A percentile compares a stretch with the other conserved stretches of the same genome.
phyloP scores from a whole-genome alignment of 2,329 filamentous ascomycete genomes.

The Dendryphion nanum region DNA sequence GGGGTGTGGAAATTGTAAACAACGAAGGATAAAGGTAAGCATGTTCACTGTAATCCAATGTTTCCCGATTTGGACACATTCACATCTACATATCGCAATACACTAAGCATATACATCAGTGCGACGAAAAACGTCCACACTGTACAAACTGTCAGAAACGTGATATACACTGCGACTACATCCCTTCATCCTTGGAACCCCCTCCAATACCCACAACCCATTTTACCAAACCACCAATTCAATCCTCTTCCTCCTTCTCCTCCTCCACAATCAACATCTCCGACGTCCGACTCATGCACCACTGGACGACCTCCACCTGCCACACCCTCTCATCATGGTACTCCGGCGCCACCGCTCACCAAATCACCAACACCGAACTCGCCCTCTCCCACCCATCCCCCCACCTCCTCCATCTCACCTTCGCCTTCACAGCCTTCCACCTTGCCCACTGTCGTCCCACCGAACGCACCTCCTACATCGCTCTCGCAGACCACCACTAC shows the following conservation, averaged over 20 bases:
- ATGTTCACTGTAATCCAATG: no score
- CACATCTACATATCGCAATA: neutral
- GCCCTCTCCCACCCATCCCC: slow-evolving; percentile 14
- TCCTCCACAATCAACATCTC: slow-evolving; percentile 10
- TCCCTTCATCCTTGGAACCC: no score
- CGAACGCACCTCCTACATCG: slow-evolving; percentile 15
- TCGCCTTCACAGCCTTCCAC: slow-evolving; percentile 25
- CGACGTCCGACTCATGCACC: slow-evolving; percentile 26
- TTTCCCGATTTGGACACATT: no score
- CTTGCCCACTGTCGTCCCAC: slow-evolving; percentile 19
- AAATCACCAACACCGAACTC: slow-evolving; percentile 17
- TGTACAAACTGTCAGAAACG: slow-evolving; percentile 24
- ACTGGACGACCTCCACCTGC: slow-evolving; percentile 26
- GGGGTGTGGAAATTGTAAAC: slow-evolving; percentile 29
- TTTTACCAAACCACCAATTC: no score
- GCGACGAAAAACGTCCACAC: slow-evolving; percentile 26
- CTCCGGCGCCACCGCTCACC: slow-evolving; percentile 13
- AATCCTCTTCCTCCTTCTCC: no score
- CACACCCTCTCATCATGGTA: slow-evolving; percentile 17
- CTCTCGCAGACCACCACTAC: slow-evolving; percentile 21
- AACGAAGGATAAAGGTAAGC: slow-evolving; percentile 25
- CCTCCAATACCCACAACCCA: neutral
- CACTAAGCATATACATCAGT: no score
- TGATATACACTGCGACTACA: slow-evolving; percentile 21
- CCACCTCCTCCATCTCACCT: slow-evolving; percentile 21